Conservation (phyloP, 2,329 filamentous ascomycete genomes). For the Chaetomiaceae sp. region DNA sequence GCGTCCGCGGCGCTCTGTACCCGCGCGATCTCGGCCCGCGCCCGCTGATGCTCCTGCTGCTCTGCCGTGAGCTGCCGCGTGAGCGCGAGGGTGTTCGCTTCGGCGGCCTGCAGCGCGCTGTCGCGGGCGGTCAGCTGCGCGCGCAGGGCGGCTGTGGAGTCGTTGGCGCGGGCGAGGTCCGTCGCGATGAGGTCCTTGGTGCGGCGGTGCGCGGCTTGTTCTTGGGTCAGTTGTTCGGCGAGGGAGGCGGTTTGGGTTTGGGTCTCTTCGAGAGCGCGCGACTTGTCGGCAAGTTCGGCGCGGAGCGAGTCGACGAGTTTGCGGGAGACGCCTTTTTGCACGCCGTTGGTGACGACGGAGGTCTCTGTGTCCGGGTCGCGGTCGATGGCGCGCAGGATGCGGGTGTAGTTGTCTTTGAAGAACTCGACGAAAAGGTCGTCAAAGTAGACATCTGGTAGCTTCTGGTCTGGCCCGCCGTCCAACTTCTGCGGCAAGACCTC, state of each 20-base stretch:
- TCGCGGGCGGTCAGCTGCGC: slow-evolving; percentile 27
- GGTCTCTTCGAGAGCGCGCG: slow-evolving; percentile 42
- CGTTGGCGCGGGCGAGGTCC: slow-evolving; percentile 42
- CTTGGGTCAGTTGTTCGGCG: slow-evolving; percentile 58
- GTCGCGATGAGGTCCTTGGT: slow-evolving; percentile 52
- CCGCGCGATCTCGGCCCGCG: slow-evolving; percentile 53
- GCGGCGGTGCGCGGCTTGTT: slow-evolving; percentile 64
- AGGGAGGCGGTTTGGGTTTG: slow-evolving; percentile 42
- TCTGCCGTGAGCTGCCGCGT: slow-evolving; percentile 26
- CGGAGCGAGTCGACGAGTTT: slow-evolving; percentile 84
- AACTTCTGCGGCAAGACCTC: slow-evolving; percentile 74
- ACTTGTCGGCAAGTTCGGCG: slow-evolving; percentile 68
- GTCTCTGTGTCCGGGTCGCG: slow-evolving; percentile 85
- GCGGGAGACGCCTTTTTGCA: slow-evolving; percentile 87
- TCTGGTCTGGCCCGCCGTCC: slow-evolving; percentile 39
- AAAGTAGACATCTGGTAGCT: slow-evolving; percentile 76
- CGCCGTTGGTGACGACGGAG: slow-evolving; percentile 68
- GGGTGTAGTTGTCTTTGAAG: slow-evolving; percentile 91
- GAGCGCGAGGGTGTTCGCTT: slow-evolving; percentile 5
- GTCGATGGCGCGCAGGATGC: slow-evolving; percentile 77
- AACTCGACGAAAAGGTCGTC: slow-evolving; percentile 86
- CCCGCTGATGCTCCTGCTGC: slow-evolving; percentile 58
- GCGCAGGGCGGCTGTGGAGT: slow-evolving; percentile 24
- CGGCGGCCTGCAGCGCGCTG: slow-evolving; percentile 24
- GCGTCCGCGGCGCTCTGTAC: slow-evolving; percentile 64